Percentiles rank a stretch among this genome's conserved stretches.
Conservation (phyloP, 495 filamentous ascomycete species). For the Barbatosphaeria neglecta region DNA sequence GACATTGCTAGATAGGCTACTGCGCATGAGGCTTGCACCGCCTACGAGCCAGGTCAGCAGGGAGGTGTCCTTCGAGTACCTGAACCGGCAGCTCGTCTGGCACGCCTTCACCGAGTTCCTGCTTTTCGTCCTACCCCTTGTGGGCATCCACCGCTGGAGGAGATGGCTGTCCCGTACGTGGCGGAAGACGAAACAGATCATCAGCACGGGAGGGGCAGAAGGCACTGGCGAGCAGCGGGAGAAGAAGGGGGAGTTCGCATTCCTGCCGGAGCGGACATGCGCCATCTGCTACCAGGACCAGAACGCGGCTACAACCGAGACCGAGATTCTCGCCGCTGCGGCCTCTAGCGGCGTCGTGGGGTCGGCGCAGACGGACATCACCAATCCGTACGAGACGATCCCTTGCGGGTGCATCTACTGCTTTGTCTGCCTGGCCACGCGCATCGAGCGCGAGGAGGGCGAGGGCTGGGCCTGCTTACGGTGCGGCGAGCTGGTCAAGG, state of each 20-base stretch:
- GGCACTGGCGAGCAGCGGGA: constrained; percentile 17
- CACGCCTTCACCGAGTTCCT: constrained; percentile 98
- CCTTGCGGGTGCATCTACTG: constrained; percentile 92
- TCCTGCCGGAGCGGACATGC: constrained; percentile 87
- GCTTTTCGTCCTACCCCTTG: constrained; percentile 84
- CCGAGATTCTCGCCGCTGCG: constrained; percentile 52
- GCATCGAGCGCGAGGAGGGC: constrained; percentile 83
- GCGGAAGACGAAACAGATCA: constrained; percentile 57
- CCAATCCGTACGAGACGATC: constrained; percentile 88
- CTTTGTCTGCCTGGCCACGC: constrained; percentile 89
- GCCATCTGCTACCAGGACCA: constrained; percentile 96
- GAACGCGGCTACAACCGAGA: constrained; percentile 61
- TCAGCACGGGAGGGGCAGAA: constrained; percentile 34
- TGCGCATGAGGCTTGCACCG: constrained; percentile 77
- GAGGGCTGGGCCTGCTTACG: constrained; percentile 93
- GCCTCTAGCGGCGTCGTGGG: constrained; percentile 65
- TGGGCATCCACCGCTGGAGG: constrained; percentile 87
- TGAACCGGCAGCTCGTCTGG: constrained; percentile 97
- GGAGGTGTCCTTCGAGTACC: constrained; percentile 92
- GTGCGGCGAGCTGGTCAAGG: constrained; percentile 74
- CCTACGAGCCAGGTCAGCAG: constrained; percentile 70
- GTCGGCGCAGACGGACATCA: constrained; percentile 85
- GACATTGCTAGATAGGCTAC: constrained; percentile 75
- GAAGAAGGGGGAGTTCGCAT: constrained; percentile 64
- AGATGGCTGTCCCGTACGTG: constrained; percentile 77